Evolutionary conservation across 257 asterid species (phyloP), one percentile per base, ranked within the genome.

Genomic region (Solanum chiquidenum): DNA sequence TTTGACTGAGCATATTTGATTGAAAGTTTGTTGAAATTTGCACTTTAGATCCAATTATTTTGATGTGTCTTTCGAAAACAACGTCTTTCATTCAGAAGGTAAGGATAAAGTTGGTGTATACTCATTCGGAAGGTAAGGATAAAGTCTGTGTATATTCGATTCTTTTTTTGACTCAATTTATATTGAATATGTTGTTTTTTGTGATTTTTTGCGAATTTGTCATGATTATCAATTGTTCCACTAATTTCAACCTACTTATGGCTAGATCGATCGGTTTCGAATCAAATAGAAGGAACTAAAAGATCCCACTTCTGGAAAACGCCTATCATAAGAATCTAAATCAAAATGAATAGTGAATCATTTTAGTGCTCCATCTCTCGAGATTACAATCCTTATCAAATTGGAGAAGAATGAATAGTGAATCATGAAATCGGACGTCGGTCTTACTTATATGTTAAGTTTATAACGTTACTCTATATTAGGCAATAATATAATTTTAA

Each of bases 361-460:
- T 62, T 4, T 64, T n/a, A 16, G 29, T 25, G 69, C 31, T 62
- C 12, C 0, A 2, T 3, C 27, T 58, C 27, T 58, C 5, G 2
- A 62, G 71, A 62, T 62, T n/a, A 5, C 29, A 10, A 62, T n/a
- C 2, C 27, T n/a, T 23, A 62, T 62, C 71, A 2, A n/a, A 0
- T 62, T 1, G 4, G 0, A 62, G 12, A 23, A 11, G 7, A n/a
- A 62, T 62, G 1, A 62, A 25, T 62, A n/a, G 10, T n/a, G 7
- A n/a, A 1, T 23, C 3, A 0, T 3, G 1, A 3, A 62, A 62
- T 62, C 1, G 1, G 3, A 0, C 14, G 1, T 9, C 3, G 0
- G 0, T 9, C 13, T 60, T 60, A 23, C 29, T 21, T 20, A 20
- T 73, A 37, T 10, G 6, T 74, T 35, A 37, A 35, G 3, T 7